Evolutionary conservation across 2,329 filamentous ascomycete genomes (phyloP), one percentile per base, ranked within the genome.

Genomic region (Diaporthe caulivora): DNA sequence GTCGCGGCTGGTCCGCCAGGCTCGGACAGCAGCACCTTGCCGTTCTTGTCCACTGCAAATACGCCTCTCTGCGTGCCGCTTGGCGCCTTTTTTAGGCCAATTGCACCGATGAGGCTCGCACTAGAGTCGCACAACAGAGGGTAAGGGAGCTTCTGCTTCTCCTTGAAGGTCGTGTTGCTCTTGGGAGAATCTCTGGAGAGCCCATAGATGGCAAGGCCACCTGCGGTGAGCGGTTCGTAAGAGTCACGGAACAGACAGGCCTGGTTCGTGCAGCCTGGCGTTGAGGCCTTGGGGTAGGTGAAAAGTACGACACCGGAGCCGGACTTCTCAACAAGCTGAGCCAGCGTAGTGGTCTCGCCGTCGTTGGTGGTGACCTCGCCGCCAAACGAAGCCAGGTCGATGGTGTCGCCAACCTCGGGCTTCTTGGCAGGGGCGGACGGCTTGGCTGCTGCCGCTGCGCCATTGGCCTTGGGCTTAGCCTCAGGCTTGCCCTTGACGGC

Each of bases 281-380:
- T 99, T 37, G 93, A 97, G 17, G 97, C 97, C 85, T 94, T 97
- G 74, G 97, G 97, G 81, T 98, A 98, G 42, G 95, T 98, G 83
- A 99, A 98, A 40, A 98, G 86, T 44, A 98, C 94, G 55, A 98
- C 93, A 34, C 96, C 97, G 47, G 90, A 88, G 84, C 94, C 92
- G 88, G 95, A 97, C 80, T 93, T 90, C 68, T 95, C 92, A 64
- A 98, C 89, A 31, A 99, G 91, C 78, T 91, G 87, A 85, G 94
- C 93, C 74, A 99, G 86, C 1, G 91, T 95, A 8, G 93, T 95
- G 85, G 93, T 94, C 70, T 88, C 86, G 79, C 95, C 95, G 76
- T 97, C 94, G 77, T 98, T 92, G 76, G 93, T 97, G 86, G 97
- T 91, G 76, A 99, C 85, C 80, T 97, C 92, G 76, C 90, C 90